Evolutionary conservation across 768 basidiomycete genomes (phyloP).

Genomic region (Suillus alpinus): DNA sequence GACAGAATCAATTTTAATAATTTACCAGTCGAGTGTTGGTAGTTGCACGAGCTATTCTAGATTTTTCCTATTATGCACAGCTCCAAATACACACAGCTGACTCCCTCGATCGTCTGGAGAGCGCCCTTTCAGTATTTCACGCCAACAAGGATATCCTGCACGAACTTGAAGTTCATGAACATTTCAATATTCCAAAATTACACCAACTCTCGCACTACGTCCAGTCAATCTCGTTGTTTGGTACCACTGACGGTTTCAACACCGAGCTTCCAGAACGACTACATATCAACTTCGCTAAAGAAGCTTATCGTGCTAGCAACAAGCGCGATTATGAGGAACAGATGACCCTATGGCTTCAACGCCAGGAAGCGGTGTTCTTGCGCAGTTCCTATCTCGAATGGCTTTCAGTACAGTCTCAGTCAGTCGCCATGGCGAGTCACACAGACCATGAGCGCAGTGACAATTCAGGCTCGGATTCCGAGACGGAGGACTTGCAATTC

Average conservation of each 20-base stretch:
- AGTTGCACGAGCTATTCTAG: constrained; percentile 27
- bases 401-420: no score
- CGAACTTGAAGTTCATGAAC: constrained; percentile 18
- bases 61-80: constrained; percentile 34
- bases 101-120: constrained; percentile 22
- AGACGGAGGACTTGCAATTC: no score
- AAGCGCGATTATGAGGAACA: no score
- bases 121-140: constrained; percentile 26
- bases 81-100: constrained; percentile 23
- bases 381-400: no score
- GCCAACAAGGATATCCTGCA: constrained; percentile 28
- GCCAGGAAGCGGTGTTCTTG: no score
- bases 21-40: constrained; percentile 13
- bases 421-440: no score
- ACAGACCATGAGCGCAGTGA: no score
- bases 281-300: no score
- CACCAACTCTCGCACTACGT: constrained; percentile 30
- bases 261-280: constrained; percentile 20
- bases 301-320: no score
- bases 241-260: constrained; percentile 29
- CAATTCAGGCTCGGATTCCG: no score
- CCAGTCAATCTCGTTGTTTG: not conserved
- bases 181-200: constrained; percentile 39
- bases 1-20: not conserved
- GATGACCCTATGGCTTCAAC: no score